These are phyloP conservation scores for Nasturtium officinale DNA, from an alignment of 345 rosid genomes.

Conservation along the genomic window DNA sequence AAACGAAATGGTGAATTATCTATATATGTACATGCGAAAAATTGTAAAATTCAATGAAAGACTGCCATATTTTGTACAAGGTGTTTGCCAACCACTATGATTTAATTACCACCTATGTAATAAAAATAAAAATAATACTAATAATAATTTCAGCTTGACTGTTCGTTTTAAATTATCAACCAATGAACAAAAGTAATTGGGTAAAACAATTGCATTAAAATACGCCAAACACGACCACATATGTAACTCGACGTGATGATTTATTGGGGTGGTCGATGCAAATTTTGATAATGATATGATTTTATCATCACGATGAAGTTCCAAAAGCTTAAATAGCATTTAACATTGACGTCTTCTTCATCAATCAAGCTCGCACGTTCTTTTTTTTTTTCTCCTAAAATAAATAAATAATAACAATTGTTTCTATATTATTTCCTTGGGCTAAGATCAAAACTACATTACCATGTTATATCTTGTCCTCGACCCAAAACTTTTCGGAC, in stretches of 20 bases:
- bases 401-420: too few relatives aligned
- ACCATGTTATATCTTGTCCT: background rate
- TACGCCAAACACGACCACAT: background rate
- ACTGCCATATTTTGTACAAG: too few relatives aligned
- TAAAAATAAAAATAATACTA: too few relatives aligned
- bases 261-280: too few relatives aligned
- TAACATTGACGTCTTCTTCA: background rate
- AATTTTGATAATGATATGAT: background rate
- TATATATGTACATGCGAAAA: background rate
- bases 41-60: background rate
- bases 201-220: background rate
- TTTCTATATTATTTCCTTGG: background rate
- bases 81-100: background rate
- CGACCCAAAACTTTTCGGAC: background rate
- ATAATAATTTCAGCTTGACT: background rate
- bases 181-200: background rate
- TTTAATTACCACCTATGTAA: background rate
- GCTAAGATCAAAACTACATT: background rate
- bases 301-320: background rate
- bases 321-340: background rate
- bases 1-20: background rate
- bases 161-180: background rate
- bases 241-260: constrained; percentile 13
- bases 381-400: too few relatives aligned
- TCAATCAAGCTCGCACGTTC: background rate